Evolutionary conservation across 495 filamentous ascomycete species (phyloP).

Genomic region (Aspergillus sparsus): DNA sequence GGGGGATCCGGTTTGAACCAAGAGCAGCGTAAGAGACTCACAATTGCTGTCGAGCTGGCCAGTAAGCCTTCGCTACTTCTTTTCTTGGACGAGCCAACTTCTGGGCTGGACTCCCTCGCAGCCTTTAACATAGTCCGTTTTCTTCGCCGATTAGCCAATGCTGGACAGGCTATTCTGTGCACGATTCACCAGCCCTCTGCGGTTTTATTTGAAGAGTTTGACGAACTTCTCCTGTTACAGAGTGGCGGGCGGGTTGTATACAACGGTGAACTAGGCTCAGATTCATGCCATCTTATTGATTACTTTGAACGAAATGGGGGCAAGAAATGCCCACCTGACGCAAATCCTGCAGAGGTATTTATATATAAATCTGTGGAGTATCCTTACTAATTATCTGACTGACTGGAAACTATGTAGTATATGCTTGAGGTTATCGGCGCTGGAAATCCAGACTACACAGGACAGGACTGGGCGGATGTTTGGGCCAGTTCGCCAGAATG

Average conservation of each 20-base stretch:
- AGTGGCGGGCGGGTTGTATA: slow-evolving; percentile 72
- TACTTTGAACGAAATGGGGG: slow-evolving; percentile 67
- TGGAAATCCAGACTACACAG: slow-evolving; percentile 62
- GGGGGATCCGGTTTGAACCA: slow-evolving; percentile 56
- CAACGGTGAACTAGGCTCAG: slow-evolving; percentile 61
- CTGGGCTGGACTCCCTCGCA: slow-evolving; percentile 65
- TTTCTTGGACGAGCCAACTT: slow-evolving; percentile 79
- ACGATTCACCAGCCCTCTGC: slow-evolving; percentile 83
- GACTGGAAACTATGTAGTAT: slow-evolving; percentile 36
- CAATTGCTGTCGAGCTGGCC: slow-evolving; percentile 70
- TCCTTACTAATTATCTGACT: slow-evolving; percentile 1
- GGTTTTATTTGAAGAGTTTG: slow-evolving; percentile 73
- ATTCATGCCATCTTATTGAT: slow-evolving; percentile 55
- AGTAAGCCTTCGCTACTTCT: slow-evolving; percentile 66
- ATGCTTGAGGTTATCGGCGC: slow-evolving; percentile 69
- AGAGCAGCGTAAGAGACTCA: slow-evolving; percentile 65
- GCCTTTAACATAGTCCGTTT: slow-evolving; percentile 68
- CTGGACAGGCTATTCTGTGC: slow-evolving; percentile 70
- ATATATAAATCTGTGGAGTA: neutral
- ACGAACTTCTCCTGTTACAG: slow-evolving; percentile 68
- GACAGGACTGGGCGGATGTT: slow-evolving; percentile 62
- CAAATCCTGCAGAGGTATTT: slow-evolving; percentile 63
- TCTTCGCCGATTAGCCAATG: slow-evolving; percentile 63
- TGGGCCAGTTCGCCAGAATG: slow-evolving; percentile 55
- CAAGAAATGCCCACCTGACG: slow-evolving; percentile 53